Evolutionary conservation across 208 protist genomes (phyloP).

Genomic region (Trypanosoma scelopori): DNA sequence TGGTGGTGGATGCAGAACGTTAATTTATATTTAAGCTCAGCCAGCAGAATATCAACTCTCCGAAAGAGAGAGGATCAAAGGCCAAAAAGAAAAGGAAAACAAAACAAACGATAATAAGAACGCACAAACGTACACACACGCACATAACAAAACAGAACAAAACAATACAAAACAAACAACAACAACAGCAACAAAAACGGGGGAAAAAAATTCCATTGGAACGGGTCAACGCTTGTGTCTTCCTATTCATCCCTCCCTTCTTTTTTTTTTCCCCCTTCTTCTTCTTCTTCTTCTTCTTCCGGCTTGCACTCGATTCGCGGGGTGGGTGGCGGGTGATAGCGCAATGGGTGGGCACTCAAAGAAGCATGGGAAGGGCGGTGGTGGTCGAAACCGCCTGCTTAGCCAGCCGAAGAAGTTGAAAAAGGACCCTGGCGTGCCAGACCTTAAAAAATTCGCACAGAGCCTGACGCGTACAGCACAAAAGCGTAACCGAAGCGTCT

Average conservation of each 20-base stretch:
- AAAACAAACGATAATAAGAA: too few relatives aligned
- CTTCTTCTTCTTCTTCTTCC: constrained; percentile 21
- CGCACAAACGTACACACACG: too few relatives aligned
- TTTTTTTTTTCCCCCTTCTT: constrained; percentile 11
- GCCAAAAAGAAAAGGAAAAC: too few relatives aligned
- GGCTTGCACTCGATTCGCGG: not conserved
- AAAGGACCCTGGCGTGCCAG: constrained; percentile 80
- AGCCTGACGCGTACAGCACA: constrained; percentile 64
- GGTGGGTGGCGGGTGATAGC: too few relatives aligned
- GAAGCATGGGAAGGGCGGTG: constrained; percentile 75
- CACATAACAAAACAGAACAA: too few relatives aligned
- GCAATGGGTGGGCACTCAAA: constrained; percentile 88
- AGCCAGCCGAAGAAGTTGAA: constrained; percentile 52
- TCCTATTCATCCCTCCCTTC: not conserved
- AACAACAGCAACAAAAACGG: not conserved
- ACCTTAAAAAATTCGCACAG: constrained; percentile 64
- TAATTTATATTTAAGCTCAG: too few relatives aligned
- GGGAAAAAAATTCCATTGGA: not conserved
- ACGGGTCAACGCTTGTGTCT: too few relatives aligned
- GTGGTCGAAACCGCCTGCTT: constrained; percentile 31
- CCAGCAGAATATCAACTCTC: too few relatives aligned
- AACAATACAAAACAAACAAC: too few relatives aligned
- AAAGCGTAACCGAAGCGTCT: constrained; percentile 63
- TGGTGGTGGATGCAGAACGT: too few relatives aligned
- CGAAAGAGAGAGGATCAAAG: too few relatives aligned